Evolutionary conservation across 176 grass and related monocot species (phyloP).

Genomic region (Poa pratensis): DNA sequence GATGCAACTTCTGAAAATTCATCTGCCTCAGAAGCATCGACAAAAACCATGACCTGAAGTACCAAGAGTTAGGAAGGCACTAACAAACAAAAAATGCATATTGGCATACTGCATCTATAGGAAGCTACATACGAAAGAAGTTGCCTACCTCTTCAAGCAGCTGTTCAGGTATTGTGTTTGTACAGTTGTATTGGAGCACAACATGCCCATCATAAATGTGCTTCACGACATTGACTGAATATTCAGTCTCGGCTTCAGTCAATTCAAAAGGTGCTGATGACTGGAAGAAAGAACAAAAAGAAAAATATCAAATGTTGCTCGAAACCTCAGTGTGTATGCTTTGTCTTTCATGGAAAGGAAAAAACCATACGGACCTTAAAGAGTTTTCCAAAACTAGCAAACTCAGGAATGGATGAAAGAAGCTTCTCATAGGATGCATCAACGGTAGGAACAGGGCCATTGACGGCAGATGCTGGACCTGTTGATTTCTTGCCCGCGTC

Average conservation of each 20-base stretch:
- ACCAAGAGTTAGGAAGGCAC: slow-evolving; percentile 31
- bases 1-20: slow-evolving; percentile 83
- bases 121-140: slow-evolving; percentile 22
- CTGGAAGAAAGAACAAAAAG: slow-evolving; percentile 53
- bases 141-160: slow-evolving; percentile 80
- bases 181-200: slow-evolving; percentile 95
- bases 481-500: slow-evolving; percentile 85
- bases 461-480: slow-evolving; percentile 63
- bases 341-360: neutral
- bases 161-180: slow-evolving; percentile 98
- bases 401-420: slow-evolving; percentile 92
- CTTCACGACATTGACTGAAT: slow-evolving; percentile 95
- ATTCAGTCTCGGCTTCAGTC: slow-evolving; percentile 98
- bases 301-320: slow-evolving; percentile 18
- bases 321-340: neutral
- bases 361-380: slow-evolving; percentile 74
- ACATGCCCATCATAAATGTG: slow-evolving; percentile 89
- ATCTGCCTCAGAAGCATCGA: slow-evolving; percentile 94
- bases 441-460: slow-evolving; percentile 61
- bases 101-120: neutral
- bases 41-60: slow-evolving; percentile 80
- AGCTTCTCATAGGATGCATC: slow-evolving; percentile 91
- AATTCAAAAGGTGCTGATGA: slow-evolving; percentile 92
- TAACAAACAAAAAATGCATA: slow-evolving; percentile 3
- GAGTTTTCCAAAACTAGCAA: slow-evolving; percentile 84